Conservation (phyloP, 768 basidiomycete genomes). For the Clathrus columnatus region DNA sequence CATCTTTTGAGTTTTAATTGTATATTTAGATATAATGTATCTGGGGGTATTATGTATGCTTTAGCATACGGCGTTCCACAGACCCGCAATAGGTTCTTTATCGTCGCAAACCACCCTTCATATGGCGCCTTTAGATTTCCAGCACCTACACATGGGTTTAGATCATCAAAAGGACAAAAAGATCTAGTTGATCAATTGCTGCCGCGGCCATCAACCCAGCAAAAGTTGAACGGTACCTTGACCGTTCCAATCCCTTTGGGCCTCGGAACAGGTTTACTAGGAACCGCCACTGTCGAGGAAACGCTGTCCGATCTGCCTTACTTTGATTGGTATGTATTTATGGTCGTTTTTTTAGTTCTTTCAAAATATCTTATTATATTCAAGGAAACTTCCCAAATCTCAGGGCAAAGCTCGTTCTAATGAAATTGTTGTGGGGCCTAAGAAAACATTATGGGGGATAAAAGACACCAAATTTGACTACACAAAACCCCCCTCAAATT, state of each 20-base stretch:
- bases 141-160: conserved; percentile 48
- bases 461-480: conserved; percentile 1
- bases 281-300: conserved; percentile 54
- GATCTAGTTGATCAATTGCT: background rate
- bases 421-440: background rate
- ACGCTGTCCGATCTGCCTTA: conserved; percentile 64
- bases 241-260: conserved; percentile 35
- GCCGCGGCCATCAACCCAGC: background rate
- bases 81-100: conserved; percentile 43
- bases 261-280: conserved; percentile 51
- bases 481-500: background rate
- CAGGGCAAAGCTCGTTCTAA: background rate
- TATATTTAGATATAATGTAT: conserved; percentile 35
- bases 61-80: conserved; percentile 52
- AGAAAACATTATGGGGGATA: background rate
- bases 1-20: background rate
- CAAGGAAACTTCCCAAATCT: background rate
- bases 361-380: background rate
- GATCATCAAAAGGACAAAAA: conserved; percentile 10
- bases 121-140: conserved; percentile 29
- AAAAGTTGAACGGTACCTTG: conserved; percentile 22
- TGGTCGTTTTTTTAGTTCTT: background rate
- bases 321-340: conserved; percentile 60
- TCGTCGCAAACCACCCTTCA: conserved; percentile 43
- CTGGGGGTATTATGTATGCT: conserved; percentile 42